Evolutionary conservation across 768 basidiomycete species (phyloP).

Genomic region (Lactarius quietus): DNA sequence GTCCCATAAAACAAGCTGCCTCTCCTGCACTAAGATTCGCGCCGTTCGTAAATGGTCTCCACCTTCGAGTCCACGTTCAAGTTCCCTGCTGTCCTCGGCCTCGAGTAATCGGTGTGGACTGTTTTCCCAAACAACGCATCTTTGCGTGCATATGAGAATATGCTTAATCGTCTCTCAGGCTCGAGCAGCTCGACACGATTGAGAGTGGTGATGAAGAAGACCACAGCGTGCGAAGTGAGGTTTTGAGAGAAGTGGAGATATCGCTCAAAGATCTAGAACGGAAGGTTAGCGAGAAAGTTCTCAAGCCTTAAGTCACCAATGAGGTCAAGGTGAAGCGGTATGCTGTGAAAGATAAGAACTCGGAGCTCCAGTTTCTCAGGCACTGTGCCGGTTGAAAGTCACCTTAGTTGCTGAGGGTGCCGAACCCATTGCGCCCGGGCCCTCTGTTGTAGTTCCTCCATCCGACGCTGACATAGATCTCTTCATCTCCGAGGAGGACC

Average conservation of each 20-base stretch:
- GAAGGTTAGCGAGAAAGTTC: too few relatives aligned
- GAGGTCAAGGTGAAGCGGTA: background rate
- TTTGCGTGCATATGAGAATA: too few relatives aligned
- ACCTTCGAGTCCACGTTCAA: conserved; percentile 8
- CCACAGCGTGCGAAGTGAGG: too few relatives aligned
- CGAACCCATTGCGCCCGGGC: background rate
- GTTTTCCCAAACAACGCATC: too few relatives aligned
- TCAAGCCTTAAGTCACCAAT: background rate
- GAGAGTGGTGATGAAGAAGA: too few relatives aligned
- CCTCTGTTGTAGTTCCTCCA: background rate
- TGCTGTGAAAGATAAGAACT: background rate
- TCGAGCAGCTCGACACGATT: too few relatives aligned
- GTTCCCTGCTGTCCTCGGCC: conserved; percentile 12
- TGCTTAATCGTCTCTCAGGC: too few relatives aligned
- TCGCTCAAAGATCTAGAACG: too few relatives aligned
- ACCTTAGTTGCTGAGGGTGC: background rate
- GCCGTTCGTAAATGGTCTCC: conserved; percentile 14
- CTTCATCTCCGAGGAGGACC: conserved; percentile 5
- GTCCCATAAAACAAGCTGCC: background rate
- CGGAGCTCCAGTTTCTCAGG: background rate
- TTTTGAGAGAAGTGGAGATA: too few relatives aligned
- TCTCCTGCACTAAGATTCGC: conserved; percentile 17
- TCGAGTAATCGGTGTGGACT: too few relatives aligned
- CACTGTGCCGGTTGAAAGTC: background rate
- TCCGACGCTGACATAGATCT: conserved; percentile 2